Evolutionary conservation across 495 filamentous ascomycete genomes (phyloP).

Genomic region (Aspergillus panamensis): DNA sequence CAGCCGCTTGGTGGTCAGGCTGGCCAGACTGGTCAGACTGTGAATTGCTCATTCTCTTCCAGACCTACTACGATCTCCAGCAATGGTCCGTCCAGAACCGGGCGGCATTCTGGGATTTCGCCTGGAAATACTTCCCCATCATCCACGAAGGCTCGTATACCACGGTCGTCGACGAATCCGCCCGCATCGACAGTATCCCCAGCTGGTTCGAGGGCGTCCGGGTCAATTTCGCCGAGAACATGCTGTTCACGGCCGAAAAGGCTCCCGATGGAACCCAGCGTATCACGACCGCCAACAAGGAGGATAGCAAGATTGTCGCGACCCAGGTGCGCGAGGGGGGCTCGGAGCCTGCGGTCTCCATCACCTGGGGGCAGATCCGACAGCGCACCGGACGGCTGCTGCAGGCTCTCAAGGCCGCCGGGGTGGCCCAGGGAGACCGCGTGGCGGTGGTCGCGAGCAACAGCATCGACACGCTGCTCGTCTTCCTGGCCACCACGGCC

Average conservation of each 20-base stretch:
- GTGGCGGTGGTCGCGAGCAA: conserved; percentile 69
- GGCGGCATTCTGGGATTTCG: conserved; percentile 62
- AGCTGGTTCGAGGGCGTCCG: conserved; percentile 51
- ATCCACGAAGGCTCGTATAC: conserved; percentile 59
- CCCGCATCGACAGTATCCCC: conserved; percentile 56
- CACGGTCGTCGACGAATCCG: conserved; percentile 61
- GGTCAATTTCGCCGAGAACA: conserved; percentile 80
- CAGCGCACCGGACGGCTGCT: conserved; percentile 51
- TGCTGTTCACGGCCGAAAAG: conserved; percentile 46
- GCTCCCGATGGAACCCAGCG: conserved; percentile 47
- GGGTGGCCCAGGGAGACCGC: conserved; percentile 65
- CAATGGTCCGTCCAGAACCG: conserved; percentile 57
- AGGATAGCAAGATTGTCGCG: conserved; percentile 62
- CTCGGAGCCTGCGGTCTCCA: conserved; percentile 45
- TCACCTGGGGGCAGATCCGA: conserved; percentile 64
- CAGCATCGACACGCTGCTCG: conserved; percentile 64
- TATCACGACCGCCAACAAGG: conserved; percentile 48
- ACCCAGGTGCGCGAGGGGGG: conserved; percentile 72
- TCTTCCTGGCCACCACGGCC: conserved; percentile 61
- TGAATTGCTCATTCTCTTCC: neutral
- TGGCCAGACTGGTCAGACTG: too few species aligned
- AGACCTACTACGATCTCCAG: conserved; percentile 59
- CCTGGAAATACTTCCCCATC: conserved; percentile 55
- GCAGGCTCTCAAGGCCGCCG: conserved; percentile 58
- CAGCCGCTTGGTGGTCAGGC: neutral